Evolutionary conservation across 805 yeast species (phyloP).

Genomic region (Crinitomyces ghanaensis): DNA sequence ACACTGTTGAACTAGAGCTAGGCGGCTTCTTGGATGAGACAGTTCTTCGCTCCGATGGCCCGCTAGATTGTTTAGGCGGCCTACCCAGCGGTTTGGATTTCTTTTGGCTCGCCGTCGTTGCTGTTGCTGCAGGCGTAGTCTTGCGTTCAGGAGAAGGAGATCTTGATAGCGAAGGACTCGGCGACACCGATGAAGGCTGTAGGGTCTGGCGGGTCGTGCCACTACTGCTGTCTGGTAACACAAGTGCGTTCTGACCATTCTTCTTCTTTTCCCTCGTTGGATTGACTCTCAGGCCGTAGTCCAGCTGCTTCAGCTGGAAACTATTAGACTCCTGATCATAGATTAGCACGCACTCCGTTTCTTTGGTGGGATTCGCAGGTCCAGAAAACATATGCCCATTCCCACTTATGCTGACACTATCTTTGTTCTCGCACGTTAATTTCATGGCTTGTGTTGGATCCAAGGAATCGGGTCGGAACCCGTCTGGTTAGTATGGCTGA

Average conservation of each 20-base stretch:
- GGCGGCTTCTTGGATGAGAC: slow-evolving; percentile 11
- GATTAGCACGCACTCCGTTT: slow-evolving; percentile 61
- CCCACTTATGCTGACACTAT: slow-evolving; percentile 8
- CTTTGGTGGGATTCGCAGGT: slow-evolving; percentile 17
- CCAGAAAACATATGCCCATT: slow-evolving; percentile 19
- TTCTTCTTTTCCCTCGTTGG: slow-evolving; percentile 14
- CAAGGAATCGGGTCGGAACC: slow-evolving; percentile 17
- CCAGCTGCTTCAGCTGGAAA: slow-evolving; percentile 19
- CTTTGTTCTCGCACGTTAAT: slow-evolving; percentile 14
- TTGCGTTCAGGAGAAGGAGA: slow-evolving; percentile 4
- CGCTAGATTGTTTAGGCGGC: too few relatives aligned
- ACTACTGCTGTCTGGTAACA: too few relatives aligned
- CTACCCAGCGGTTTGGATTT: too few relatives aligned
- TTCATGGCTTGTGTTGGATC: slow-evolving; percentile 7
- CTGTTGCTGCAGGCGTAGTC: not conserved
- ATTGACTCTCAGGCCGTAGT: slow-evolving; percentile 14
- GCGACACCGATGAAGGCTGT: slow-evolving; percentile 5
- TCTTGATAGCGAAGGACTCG: slow-evolving; percentile 3
- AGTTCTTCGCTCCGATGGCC: too few relatives aligned
- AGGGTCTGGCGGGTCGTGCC: slow-evolving; percentile 1
- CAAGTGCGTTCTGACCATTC: slow-evolving; percentile 1
- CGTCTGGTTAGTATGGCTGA: slow-evolving; percentile 9
- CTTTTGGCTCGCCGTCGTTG: not conserved
- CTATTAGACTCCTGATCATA: slow-evolving; percentile 46
- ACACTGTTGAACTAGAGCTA: not conserved